Base-by-base conservation (phyloP, 2,329 filamentous ascomycete species). In the Exserohilum turcica region DNA sequence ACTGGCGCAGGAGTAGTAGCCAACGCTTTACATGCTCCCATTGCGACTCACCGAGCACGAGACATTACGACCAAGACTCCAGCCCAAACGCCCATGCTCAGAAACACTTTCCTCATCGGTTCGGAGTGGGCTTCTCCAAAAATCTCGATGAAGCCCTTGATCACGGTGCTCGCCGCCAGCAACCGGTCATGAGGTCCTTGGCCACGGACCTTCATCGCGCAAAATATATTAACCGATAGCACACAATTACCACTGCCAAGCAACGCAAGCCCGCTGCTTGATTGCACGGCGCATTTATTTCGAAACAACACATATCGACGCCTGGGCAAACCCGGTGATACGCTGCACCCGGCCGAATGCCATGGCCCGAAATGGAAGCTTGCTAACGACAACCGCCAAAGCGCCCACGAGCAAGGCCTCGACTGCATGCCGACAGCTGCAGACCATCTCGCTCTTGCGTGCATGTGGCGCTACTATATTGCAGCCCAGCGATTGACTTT, bases 161-260 rank as follows among this genome's bases (percentile, higher is more conserved):
- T 29, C 10, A 32, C 18, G 32, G n/a, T 38, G 8, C 31, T 50
- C 49, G 39, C 33, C 42, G 56, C 48, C 56, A 43, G 32, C 31
- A 39, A 49, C 32, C 32, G 31, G 50, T 57, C 53, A 53, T 52
- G 46, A 44, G 47, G 40, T 45, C 48, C n/a, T 19, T 51, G n/a
- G 42, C 39, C 45, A 48, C 59, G 56, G 59, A 46, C 53, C 45
- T 56, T 29, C 21, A 42, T 48, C 40, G 48, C 54, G 43, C 43
- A 44, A 44, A 18, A 38, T 57, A 60, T 55, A 62, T 60, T 60
- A 62, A 48, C 50, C 55, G 53, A 45, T 35, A 40, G 38, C 51
- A 56, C 43, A 16, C 40, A 56, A 27, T 56, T 43, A 21, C 43
- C 51, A 47, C 21, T 27, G 45, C 55, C 52, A 60, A 52, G 52